A percentile compares a stretch with the other conserved stretches of the same genome.
Evolutionary conservation across 2,329 filamentous ascomycete genomes (phyloP).

Genomic region (Fusarium verrucosum): DNA sequence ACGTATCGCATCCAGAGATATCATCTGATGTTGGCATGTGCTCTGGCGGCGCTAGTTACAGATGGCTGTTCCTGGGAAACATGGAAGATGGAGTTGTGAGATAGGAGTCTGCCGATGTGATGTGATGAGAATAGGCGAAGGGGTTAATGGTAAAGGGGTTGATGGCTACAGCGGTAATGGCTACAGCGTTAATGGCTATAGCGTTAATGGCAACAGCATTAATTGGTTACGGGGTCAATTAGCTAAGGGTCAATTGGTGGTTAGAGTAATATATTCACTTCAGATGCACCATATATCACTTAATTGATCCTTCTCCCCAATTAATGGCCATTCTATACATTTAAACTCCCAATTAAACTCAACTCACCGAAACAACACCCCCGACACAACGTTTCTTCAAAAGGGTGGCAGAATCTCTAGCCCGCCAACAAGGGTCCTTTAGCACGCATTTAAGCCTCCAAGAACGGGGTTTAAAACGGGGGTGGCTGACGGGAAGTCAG

Average conservation of each 20-base stretch:
- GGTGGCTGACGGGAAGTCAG: conserved; percentile 16
- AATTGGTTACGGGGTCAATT: too few species aligned
- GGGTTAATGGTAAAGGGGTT: too few species aligned
- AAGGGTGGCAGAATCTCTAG: conserved; percentile 26
- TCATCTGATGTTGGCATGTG: conserved; percentile 43
- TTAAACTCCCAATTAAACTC: conserved; percentile 4
- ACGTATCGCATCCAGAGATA: conserved; percentile 40
- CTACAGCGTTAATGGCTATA: too few species aligned
- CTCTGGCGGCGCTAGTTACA: conserved; percentile 32
- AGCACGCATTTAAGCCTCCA: not conserved
- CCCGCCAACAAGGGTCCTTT: conserved; percentile 13
- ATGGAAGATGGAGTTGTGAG: conserved; percentile 11
- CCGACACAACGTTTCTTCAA: conserved; percentile 23
- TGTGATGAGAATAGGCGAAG: too few species aligned
- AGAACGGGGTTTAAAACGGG: conserved; percentile 7
- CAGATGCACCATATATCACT: not conserved
- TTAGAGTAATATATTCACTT: not conserved
- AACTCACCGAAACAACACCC: conserved; percentile 9
- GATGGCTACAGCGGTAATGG: too few species aligned
- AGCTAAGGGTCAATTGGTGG: conserved; percentile 2
- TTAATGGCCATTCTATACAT: too few species aligned
- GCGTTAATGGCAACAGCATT: too few species aligned
- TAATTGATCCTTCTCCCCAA: not conserved
- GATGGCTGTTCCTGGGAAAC: conserved; percentile 25
- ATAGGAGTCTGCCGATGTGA: conserved; percentile 5